phyloP scores from a whole-genome alignment of 805 yeast species.

The Barnettozyma botsteinii region DNA sequence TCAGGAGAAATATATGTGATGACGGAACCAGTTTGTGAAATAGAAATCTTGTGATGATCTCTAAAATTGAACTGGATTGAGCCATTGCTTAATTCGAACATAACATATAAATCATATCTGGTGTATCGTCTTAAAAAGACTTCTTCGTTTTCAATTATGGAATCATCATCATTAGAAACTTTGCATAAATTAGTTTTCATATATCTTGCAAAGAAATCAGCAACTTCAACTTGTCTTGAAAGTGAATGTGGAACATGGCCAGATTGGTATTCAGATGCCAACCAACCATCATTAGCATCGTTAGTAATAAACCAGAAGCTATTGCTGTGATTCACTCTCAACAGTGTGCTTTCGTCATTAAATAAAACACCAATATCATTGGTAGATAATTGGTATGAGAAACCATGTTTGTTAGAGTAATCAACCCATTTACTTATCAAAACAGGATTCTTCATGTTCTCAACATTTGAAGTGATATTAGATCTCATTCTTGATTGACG shows the following conservation, averaged over 20 bases:
- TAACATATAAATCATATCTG: conserved; percentile 71
- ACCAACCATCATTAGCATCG: conserved; percentile 47
- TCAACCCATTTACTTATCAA: conserved; percentile 96
- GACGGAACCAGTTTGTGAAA: conserved; percentile 69
- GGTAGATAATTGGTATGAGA: conserved; percentile 86
- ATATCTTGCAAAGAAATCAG: conserved; percentile 83
- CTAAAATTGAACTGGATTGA: conserved; percentile 91
- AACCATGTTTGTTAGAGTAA: conserved; percentile 91
- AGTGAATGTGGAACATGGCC: conserved; percentile 41
- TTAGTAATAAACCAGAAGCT: conserved; percentile 59
- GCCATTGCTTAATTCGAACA: conserved; percentile 92
- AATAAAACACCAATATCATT: conserved; percentile 88
- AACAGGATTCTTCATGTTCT: conserved; percentile 43
- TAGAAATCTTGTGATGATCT: conserved; percentile 86
- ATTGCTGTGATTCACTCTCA: conserved; percentile 59
- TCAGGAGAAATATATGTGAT: conserved; percentile 79
- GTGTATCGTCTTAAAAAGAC: conserved; percentile 79
- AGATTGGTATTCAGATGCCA: conserved; percentile 41
- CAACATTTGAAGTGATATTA: conserved; percentile 2
- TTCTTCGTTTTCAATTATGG: conserved; percentile 44
- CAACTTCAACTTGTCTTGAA: conserved; percentile 73
- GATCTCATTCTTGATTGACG: conserved; percentile 38
- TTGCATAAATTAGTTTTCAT: conserved; percentile 88
- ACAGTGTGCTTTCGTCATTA: conserved; percentile 76
- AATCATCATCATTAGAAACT: conserved; percentile 58